Base-by-base conservation (phyloP, 371 early-diverging fungal genomes). In the Mortierella sp. region DNA sequence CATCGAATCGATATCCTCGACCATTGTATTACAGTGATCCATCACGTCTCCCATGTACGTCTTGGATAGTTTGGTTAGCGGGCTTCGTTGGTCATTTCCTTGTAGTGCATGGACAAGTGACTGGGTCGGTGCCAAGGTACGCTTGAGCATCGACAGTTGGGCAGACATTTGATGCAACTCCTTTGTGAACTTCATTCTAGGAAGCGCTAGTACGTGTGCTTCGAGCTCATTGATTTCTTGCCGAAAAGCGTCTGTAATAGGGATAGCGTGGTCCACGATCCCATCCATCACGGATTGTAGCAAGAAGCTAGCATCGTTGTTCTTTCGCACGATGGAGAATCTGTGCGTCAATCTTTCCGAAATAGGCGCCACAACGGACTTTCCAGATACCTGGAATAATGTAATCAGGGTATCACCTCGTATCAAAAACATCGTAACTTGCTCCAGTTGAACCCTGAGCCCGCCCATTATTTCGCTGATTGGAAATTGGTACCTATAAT, bases 211-310 rank as follows among this genome's bases (percentile, higher is more conserved):
- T 6, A 86, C 79, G 23, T 73, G 75, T 13, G 64, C 66, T 61
- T 86, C 86, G 9, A 83, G 63, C 6, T 76, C 80, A 31, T 70
- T 82, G 43, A 86, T 82, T 71, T 82, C 82, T 22, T 83, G 67
- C n/a, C 82, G 64, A 61, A 83, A 86, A 9, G 82, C 70, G 26
- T 84, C 83, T 15, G 69, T 74, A 60, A 85, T 85, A 1, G 85
- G 85, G 19, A 85, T 76, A 12, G 83, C 76, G 61, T 75, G 77
- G 51, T 84, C 86, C 10, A 86, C 86, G 53, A 83, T 82, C 3
- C 76, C 77, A 43, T 86, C 87, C 28, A 86, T 70, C 19, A 86
- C 68, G 6, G 86, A 75, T 57, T 86, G 82, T 15, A 86, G 40
- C 19, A 86, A 54, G 64, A 86, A 83, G 17, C 74, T 82, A 4